Evolutionary conservation across 2,329 filamentous ascomycete genomes (phyloP).

Genomic region (Cyphellophora attinorum): DNA sequence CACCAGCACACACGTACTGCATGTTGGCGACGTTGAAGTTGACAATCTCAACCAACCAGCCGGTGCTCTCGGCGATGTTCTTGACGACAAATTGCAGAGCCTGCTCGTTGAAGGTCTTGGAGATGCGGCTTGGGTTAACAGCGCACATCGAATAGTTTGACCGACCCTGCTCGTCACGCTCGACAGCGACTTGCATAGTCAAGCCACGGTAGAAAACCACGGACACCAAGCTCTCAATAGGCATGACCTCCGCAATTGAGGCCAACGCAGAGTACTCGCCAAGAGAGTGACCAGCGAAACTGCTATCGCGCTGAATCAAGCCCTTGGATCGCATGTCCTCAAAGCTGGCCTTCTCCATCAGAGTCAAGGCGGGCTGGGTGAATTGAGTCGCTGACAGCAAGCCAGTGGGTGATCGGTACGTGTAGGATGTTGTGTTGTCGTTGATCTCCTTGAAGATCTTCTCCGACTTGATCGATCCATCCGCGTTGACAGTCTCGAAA

Average conservation of each 20-base stretch:
- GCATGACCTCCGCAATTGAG: slow-evolving; percentile 95
- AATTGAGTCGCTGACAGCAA: slow-evolving; percentile 96
- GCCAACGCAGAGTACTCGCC: slow-evolving; percentile 97
- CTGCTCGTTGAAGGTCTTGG: slow-evolving; percentile 97
- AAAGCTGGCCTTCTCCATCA: slow-evolving; percentile 99
- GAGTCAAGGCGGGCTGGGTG: slow-evolving; percentile 89
- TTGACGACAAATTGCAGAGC: slow-evolving; percentile 93
- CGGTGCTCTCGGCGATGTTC: slow-evolving; percentile 87
- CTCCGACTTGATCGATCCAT: slow-evolving; percentile 92
- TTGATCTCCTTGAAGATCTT: slow-evolving; percentile 98
- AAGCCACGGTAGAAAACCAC: slow-evolving; percentile 98
- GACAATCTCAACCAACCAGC: slow-evolving; percentile 96
- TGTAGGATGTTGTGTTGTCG: slow-evolving; percentile 90
- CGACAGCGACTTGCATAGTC: slow-evolving; percentile 98
- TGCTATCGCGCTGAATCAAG: slow-evolving; percentile 89
- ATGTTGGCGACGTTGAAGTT: slow-evolving; percentile 75
- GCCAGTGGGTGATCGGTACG: slow-evolving; percentile 89
- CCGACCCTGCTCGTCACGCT: slow-evolving; percentile 82
- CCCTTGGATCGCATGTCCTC: slow-evolving; percentile 98
- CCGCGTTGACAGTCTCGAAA: slow-evolving; percentile 90
- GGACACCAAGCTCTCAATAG: slow-evolving; percentile 96
- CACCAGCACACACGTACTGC: slow-evolving; percentile 60
- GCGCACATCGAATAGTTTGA: slow-evolving; percentile 99
- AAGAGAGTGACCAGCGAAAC: slow-evolving; percentile 93
- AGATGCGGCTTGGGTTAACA: slow-evolving; percentile 96